Evolutionary conservation across 768 basidiomycete species (phyloP).

Genomic region (Chalciporus chontae): DNA sequence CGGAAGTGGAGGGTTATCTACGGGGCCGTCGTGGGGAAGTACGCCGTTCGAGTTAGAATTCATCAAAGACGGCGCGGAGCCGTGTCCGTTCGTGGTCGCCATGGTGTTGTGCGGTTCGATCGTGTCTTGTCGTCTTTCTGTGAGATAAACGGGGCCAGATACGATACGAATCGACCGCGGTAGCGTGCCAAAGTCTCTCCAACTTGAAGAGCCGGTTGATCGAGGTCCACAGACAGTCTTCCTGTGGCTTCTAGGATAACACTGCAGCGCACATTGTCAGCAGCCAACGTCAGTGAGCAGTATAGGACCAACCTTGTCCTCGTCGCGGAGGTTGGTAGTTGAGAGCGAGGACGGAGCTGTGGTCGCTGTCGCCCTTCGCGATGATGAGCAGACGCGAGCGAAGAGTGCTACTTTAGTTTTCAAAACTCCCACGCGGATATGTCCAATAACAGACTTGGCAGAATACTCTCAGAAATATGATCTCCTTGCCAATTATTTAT

Average conservation of each 20-base stretch:
- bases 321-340: slow-evolving; percentile 1
- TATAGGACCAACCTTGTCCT: background rate
- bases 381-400: slow-evolving; percentile 22
- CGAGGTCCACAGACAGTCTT: slow-evolving; percentile 20
- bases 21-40: slow-evolving; percentile 26
- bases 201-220: slow-evolving; percentile 15
- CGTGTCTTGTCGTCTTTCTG: slow-evolving; percentile 13
- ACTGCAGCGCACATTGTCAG: slow-evolving; percentile 17
- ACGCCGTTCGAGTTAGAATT: slow-evolving; percentile 28
- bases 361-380: slow-evolving; percentile 20
- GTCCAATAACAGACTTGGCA: slow-evolving; percentile 12
- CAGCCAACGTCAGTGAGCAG: too few relatives aligned
- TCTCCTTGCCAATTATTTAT: too few relatives aligned
- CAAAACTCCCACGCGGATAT: slow-evolving; percentile 21
- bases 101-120: slow-evolving; percentile 10
- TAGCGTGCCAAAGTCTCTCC: slow-evolving; percentile 21
- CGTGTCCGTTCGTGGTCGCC: slow-evolving; percentile 23
- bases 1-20: slow-evolving; percentile 36
- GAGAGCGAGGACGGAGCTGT: slow-evolving; percentile 4
- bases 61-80: slow-evolving; percentile 26
- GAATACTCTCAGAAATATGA: background rate
- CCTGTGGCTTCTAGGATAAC: slow-evolving; percentile 30
- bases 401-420: slow-evolving; percentile 1
- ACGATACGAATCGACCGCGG: slow-evolving; percentile 12
- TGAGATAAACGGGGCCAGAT: slow-evolving; percentile 5